Conservation (phyloP, 2,329 filamentous ascomycete species). For the Botrytis pseudocinerea region DNA sequence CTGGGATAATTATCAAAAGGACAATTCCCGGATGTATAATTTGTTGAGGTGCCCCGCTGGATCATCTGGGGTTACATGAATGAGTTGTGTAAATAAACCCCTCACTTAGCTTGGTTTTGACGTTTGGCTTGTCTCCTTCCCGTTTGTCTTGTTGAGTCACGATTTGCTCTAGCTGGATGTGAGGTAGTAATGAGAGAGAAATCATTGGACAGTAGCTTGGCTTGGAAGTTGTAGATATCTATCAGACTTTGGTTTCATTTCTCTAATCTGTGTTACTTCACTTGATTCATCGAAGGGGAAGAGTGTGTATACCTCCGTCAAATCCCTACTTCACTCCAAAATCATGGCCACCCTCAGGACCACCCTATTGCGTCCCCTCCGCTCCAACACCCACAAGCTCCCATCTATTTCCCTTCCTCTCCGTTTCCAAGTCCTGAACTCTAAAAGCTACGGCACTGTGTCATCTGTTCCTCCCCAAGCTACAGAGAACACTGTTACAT, state of each 20-base stretch:
- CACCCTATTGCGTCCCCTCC: neutral
- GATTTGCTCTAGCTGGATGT: neutral
- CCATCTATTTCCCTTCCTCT: neutral
- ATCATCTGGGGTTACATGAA: neutral
- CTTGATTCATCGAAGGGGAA: neutral
- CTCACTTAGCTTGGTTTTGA: neutral
- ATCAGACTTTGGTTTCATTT: neutral
- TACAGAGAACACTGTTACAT: neutral
- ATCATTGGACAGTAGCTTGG: neutral
- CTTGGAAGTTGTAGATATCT: neutral
- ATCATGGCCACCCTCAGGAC: slow-evolving; percentile 1
- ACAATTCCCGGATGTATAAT: neutral
- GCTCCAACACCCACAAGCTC: neutral
- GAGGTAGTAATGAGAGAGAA: neutral
- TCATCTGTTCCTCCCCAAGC: slow-evolving; percentile 18
- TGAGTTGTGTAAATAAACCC: slow-evolving; percentile 2
- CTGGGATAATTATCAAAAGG: neutral
- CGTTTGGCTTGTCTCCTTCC: slow-evolving; percentile 6
- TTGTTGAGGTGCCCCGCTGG: slow-evolving; percentile 11
- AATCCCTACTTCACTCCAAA: neutral
- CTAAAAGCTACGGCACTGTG: slow-evolving; percentile 13
- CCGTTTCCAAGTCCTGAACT: too few species aligned
- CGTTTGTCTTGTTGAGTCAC: slow-evolving; percentile 9
- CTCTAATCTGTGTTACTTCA: neutral
- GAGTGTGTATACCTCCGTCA: neutral